These are phyloP conservation scores for Wallacemonas collosoma DNA, from an alignment of 208 protist species.

Conservation along the genomic window DNA sequence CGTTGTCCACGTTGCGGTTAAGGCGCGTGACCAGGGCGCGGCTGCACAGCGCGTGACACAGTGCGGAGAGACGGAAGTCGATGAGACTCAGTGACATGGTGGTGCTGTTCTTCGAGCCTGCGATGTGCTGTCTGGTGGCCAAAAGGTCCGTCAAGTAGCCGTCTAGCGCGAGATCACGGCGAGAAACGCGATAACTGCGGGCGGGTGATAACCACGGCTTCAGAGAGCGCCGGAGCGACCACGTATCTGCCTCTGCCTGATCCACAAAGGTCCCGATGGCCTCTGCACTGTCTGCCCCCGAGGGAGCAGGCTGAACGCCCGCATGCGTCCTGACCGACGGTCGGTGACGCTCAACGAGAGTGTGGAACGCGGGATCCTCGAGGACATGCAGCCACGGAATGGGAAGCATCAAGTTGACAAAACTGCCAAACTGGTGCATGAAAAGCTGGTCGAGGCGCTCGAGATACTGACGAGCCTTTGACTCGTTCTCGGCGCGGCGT, in stretches of 20 bases:
- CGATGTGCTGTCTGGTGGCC: slow-evolving; percentile 21
- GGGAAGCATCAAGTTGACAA: slow-evolving; percentile 59
- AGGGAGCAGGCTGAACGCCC: background rate
- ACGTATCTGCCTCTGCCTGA: slow-evolving; percentile 46
- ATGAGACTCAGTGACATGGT: slow-evolving; percentile 25
- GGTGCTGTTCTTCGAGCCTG: slow-evolving; percentile 11
- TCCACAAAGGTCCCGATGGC: slow-evolving; percentile 23
- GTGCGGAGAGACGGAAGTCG: slow-evolving; percentile 30
- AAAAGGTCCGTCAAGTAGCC: slow-evolving; percentile 30
- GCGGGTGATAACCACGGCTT: slow-evolving; percentile 22
- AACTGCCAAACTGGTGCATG: slow-evolving; percentile 24
- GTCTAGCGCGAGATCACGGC: slow-evolving; percentile 8
- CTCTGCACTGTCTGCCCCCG: background rate
- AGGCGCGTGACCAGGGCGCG: slow-evolving; percentile 34
- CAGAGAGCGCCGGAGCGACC: slow-evolving; percentile 38
- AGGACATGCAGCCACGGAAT: slow-evolving; percentile 59
- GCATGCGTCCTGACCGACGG: background rate
- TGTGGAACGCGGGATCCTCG: slow-evolving; percentile 48
- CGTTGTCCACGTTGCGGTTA: slow-evolving; percentile 49
- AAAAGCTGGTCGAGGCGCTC: slow-evolving; percentile 39
- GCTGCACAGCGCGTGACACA: slow-evolving; percentile 51
- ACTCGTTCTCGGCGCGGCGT: slow-evolving; percentile 34
- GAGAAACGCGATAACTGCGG: background rate
- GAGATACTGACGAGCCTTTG: slow-evolving; percentile 37
- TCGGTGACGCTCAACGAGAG: slow-evolving; percentile 22